Evolutionary conservation across 2,329 filamentous ascomycete genomes (phyloP), one percentile per base, ranked within the genome.

Genomic region (Fusarium napiforme): DNA sequence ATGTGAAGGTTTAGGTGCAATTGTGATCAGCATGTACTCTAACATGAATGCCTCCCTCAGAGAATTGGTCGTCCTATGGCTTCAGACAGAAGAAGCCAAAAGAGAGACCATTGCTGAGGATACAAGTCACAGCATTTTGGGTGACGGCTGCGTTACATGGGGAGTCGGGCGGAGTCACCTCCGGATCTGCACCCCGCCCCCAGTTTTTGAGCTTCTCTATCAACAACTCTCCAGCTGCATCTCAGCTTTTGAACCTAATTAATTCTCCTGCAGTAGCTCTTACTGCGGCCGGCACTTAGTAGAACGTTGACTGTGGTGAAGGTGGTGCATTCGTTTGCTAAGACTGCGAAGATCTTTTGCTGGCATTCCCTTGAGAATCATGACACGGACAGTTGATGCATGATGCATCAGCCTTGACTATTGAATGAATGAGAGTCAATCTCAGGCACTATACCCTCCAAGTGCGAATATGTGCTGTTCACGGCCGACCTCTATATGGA

Each of bases 121-220:
- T 36, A 19, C 30, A n/a, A 18, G 23, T 52, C 37, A 61, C 26
- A 60, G 16, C 37, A 21, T 65, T n/a, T 40, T 39, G 28, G 59
- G 37, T 50, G 36, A 60, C 46, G 42, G 30, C 30, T 43, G 55
- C 28, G 30, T 52, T 64, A 36, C 23, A 39, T 47, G 62, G 62
- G 42, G 68, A 70, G 53, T 32, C 39, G 42, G n/a, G 50, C 47
- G 40, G 40, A 63, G 47, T 32, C 43, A 57, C 28, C 47, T 57
- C 45, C 49, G 39, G 47, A 62, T 59, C 43, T 67, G 34, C n/a
- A 36, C 49, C 45, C 55, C 39, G 12, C 40, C 55, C 40, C 40
- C 32, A 49, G 32, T 26, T 55, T 57, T 64, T 36, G 46, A 55
- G 52, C 32, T 47, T 43, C 46, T 39, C 42, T 39, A 57, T 62